phyloP scores from a whole-genome alignment of 768 basidiomycete genomes.

The Kwoniella dendrophila region DNA sequence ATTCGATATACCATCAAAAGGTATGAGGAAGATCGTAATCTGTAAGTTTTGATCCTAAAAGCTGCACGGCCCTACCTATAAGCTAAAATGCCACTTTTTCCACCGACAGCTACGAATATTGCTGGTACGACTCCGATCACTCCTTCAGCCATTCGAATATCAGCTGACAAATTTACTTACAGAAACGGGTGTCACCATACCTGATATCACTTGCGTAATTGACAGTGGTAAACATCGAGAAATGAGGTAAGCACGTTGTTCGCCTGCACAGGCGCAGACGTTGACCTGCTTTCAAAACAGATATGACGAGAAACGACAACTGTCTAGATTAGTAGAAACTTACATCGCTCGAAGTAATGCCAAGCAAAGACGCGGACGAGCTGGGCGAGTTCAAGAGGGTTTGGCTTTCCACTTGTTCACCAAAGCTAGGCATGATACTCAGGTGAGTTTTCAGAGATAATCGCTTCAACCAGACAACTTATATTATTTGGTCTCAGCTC shows the following conservation, averaged over 20 bases:
- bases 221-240: conserved; percentile 92
- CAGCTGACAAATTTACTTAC: conserved; percentile 55
- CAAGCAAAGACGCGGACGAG: conserved; percentile 75
- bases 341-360: conserved; percentile 91
- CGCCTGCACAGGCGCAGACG: no score
- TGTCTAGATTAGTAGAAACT: conserved; percentile 86
- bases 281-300: conserved; percentile 55
- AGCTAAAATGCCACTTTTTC: background rate
- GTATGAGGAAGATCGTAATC: conserved; percentile 89
- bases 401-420: conserved; percentile 96
- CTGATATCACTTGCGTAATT: conserved; percentile 94
- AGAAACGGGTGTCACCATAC: conserved; percentile 97
- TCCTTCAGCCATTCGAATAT: no score
- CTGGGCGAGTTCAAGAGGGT: conserved; percentile 85
- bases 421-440: conserved; percentile 76
- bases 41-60: conserved; percentile 59
- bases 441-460: conserved; percentile 58
- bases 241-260: conserved; percentile 64
- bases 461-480: no score
- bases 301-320: conserved; percentile 95
- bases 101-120: conserved; percentile 37
- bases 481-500: conserved; percentile 64
- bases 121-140: no score
- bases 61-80: no score
- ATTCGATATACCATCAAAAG: conserved; percentile 80